Percentiles rank a stretch among this genome's conserved stretches.
These are phyloP conservation scores for Dicorynia guianensis DNA, from an alignment of 306 rosid genomes.

Conservation along the genomic window DNA sequence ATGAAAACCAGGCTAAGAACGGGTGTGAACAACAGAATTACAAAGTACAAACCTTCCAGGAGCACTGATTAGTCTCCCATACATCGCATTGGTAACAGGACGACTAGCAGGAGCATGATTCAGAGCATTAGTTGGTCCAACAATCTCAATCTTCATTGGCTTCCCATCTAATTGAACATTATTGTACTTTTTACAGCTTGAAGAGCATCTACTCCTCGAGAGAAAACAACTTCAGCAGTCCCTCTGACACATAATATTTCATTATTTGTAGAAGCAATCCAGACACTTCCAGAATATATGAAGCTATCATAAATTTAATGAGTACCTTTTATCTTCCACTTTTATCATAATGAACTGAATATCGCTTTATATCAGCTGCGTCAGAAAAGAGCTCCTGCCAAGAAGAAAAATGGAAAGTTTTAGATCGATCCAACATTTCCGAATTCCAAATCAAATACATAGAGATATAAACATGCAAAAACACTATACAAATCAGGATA, in stretches of 20 bases:
- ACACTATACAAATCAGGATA: background rate
- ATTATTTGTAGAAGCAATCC: background rate
- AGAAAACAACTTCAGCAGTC: constrained; percentile 4
- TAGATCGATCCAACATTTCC: no score
- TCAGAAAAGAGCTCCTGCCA: constrained; percentile 15
- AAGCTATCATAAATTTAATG: background rate
- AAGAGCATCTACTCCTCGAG: background rate
- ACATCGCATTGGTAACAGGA: background rate
- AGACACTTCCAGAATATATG: background rate
- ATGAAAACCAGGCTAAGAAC: background rate
- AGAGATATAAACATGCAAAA: background rate
- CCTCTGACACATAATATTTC: background rate
- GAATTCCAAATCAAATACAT: no score
- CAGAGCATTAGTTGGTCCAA: background rate
- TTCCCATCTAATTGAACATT: constrained; percentile 1
- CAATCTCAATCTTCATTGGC: constrained; percentile 13
- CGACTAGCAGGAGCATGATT: background rate
- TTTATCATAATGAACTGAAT: constrained; percentile 17
- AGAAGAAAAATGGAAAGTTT: background rate
- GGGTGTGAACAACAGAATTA: background rate
- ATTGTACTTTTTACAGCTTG: background rate
- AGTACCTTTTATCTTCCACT: constrained; percentile 23
- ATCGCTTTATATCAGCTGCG: background rate
- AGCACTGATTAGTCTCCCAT: background rate
- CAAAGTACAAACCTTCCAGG: background rate